Conservation (phyloP, 1,284 basidiomycete species). For the Cutaneotrichosporon sp. region DNA sequence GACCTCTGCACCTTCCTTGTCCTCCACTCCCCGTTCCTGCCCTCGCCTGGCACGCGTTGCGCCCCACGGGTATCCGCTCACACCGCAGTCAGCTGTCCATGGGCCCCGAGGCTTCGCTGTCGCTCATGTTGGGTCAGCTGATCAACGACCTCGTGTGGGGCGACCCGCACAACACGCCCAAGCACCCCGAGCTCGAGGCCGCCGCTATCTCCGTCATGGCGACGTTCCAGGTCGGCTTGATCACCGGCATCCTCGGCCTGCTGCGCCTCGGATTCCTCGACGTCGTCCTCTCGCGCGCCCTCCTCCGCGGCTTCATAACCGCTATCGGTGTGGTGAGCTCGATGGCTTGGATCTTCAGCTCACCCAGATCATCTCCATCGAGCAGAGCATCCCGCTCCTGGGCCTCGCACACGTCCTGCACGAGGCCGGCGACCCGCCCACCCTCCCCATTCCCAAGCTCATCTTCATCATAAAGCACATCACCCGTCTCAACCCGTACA, state of each 20-base stretch:
- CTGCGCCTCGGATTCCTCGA: conserved; percentile 91
- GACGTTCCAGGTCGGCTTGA: conserved; percentile 82
- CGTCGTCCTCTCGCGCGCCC: conserved; percentile 84
- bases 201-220: conserved; percentile 67
- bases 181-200: conserved; percentile 58
- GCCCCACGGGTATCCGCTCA: too few relatives aligned
- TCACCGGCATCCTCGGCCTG: conserved; percentile 82
- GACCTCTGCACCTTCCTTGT: neutral
- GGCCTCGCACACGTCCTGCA: conserved; percentile 68
- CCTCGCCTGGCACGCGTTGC: too few relatives aligned
- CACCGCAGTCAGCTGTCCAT: conserved; percentile 58
- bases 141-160: conserved; percentile 68
- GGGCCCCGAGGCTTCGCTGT: conserved; percentile 86
- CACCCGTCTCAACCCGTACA: conserved; percentile 64
- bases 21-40: neutral
- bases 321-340: conserved; percentile 49
- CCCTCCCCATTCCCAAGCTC: conserved; percentile 68
- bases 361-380: conserved; percentile 58
- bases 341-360: neutral
- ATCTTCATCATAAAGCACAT: conserved; percentile 71
- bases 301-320: conserved; percentile 74
- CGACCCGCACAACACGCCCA: conserved; percentile 61
- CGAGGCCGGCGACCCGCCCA: conserved; percentile 25
- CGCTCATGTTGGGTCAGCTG: conserved; percentile 84
- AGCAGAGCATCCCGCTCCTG: conserved; percentile 64